Conservation (phyloP, 179 eudicot species). For the Silene noctiflora region DNA sequence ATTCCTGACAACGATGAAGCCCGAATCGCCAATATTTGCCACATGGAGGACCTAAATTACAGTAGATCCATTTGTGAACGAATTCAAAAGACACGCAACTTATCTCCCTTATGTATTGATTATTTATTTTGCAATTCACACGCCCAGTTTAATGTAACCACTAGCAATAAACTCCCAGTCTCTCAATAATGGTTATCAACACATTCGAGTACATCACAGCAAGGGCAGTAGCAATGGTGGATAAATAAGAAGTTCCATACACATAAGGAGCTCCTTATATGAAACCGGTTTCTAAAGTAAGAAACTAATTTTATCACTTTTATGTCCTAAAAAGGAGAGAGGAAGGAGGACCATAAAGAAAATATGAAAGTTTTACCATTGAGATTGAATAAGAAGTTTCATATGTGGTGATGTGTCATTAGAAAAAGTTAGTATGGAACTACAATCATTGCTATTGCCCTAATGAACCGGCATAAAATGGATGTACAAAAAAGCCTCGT, state of each 20-base stretch:
- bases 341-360: too few relatives aligned
- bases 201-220: neutral
- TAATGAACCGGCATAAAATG: neutral
- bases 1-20: conserved; percentile 58
- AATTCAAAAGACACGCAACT: conserved; percentile 3
- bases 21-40: conserved; percentile 83
- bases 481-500: neutral
- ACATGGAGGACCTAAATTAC: conserved; percentile 61
- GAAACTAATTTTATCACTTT: too few relatives aligned
- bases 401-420: too few relatives aligned
- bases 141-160: neutral
- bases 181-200: neutral
- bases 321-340: too few relatives aligned
- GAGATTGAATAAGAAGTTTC: too few relatives aligned
- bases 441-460: too few relatives aligned
- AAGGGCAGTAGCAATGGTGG: too few relatives aligned
- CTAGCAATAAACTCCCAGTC: neutral
- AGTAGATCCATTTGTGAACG: conserved; percentile 9
- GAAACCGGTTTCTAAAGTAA: too few relatives aligned
- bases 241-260: too few relatives aligned
- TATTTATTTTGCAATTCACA: neutral
- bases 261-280: too few relatives aligned
- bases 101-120: neutral
- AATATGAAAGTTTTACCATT: too few relatives aligned
- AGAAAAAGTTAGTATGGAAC: too few relatives aligned